Evolutionary conservation across 345 rosid species (phyloP).

Genomic region (Citrus mangshanensis): DNA sequence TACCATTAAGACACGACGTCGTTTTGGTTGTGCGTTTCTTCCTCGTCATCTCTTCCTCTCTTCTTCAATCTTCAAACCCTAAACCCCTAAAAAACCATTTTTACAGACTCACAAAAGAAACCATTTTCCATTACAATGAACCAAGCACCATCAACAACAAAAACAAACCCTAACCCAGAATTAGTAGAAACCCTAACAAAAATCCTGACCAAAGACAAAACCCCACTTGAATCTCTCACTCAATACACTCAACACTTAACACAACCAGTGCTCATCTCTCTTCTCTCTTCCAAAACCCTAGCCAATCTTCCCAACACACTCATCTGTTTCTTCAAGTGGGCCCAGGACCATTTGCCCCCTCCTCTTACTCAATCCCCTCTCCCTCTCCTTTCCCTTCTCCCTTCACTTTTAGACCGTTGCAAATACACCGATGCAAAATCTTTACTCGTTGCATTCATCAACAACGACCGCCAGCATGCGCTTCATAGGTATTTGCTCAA

Average conservation of each 20-base stretch:
- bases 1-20: background rate
- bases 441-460: conserved; percentile 56
- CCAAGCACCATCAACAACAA: background rate
- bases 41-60: no score
- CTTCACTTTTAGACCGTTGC: conserved; percentile 44
- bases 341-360: conserved; percentile 39
- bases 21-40: no score
- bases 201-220: conserved; percentile 32
- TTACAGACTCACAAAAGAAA: background rate
- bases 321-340: conserved; percentile 57
- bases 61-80: background rate
- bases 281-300: conserved; percentile 50
- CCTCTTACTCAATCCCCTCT: conserved; percentile 36
- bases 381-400: conserved; percentile 61
- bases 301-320: conserved; percentile 45
- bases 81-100: no score
- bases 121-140: background rate
- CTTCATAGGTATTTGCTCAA: conserved; percentile 36
- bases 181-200: conserved; percentile 36
- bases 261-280: conserved; percentile 44
- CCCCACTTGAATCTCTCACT: conserved; percentile 42
- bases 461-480: conserved; percentile 40
- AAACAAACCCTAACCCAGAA: background rate
- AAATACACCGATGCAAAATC: conserved; percentile 69
- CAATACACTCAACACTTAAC: conserved; percentile 50